Base-by-base conservation (phyloP, 2,329 filamentous ascomycete genomes). In the Apiospora arundinis region DNA sequence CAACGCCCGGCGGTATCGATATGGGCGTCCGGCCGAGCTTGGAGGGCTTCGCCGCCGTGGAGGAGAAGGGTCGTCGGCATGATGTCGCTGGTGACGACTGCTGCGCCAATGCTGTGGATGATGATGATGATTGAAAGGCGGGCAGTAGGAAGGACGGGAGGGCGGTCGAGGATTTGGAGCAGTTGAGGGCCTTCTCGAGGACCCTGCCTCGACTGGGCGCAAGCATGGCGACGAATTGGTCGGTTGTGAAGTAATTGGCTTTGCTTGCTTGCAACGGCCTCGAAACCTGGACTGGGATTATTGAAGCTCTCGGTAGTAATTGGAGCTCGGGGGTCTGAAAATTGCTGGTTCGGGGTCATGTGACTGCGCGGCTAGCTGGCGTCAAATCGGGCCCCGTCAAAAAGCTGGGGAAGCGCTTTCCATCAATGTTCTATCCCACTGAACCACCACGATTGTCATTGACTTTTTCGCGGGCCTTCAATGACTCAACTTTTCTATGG, bases 11-110 rank as follows among this genome's bases (percentile, higher is more conserved):
- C 0, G 95, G 95, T 44, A 97, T 87, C 70, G 93, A 91, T 69
- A 97, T 89, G 32, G 93, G 89, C 72, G 93, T 93, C 76, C 91
- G 89, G 77, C 96, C 96, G 74, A 99, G 92, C 86, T 98, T 96
- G 63, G 95, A 98, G 71, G 86, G 83, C 76, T 87, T 86, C 79
- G 83, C 82, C 69, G 90, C 80, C 60, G 93, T 92, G 56, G 90
- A 91, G 71, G 93, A 95, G 85, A 98, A 98, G 74, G 84, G 83
- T 78, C 88, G 86, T 74, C 81, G 81, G 32, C 56, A 63, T 63
- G 28, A 25, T 28, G 49, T 25, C 12, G 25, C 5, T 48, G 82
- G 74, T 52, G 21, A 72, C 52, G 21, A 72, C 28, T 21, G 75
- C 74, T 52, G 67, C 67, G 79, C 7, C 23, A 76, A 69, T 75